Base-by-base conservation (phyloP, 2,329 filamentous ascomycete genomes). In the Escovopsis sp. region DNA sequence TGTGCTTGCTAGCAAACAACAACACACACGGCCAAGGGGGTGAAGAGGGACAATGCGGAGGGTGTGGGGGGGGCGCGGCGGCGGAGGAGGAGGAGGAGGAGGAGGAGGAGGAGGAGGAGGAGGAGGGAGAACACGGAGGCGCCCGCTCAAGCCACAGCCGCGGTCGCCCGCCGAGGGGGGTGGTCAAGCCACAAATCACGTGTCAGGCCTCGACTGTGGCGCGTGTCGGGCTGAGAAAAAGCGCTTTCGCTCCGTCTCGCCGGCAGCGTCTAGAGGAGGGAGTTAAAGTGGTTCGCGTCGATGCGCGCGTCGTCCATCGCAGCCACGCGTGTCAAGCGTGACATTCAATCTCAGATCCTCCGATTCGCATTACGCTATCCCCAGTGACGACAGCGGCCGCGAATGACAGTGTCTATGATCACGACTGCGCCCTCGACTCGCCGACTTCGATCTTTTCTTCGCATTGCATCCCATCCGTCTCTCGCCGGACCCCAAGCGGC, bases 231-330 rank as follows among this genome's bases (percentile, higher is more conserved):
- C n/a, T n/a, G n/a, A n/a, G n/a, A n/a, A n/a, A n/a, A n/a, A n/a
- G n/a, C n/a, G n/a, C n/a, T n/a, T n/a, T n/a, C n/a, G n/a, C n/a
- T n/a, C n/a, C n/a, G n/a, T n/a, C n/a, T n/a, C n/a, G n/a, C n/a
- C n/a, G n/a, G n/a, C n/a, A n/a, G n/a, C n/a, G n/a, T n/a, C 60
- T 61, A 47, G 61, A 59, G 59, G 59, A 61, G 33, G 45, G 47
- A 48, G 51, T 57, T 63, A 56, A 62, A 60, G 55, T 61, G 56
- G 49, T 56, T 55, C 59, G 59, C 60, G 60, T 62, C 45, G 41
- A 45, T 49, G 53, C 60, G 60, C 60, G 60, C 63, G 58, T 60
- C 51, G 49, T 53, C 51, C 34, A 45, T 41, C 48, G 35, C 41
- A 36, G 37, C 57, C 48, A 35, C 61, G 61, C 61, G 61, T 63